Percentiles rank a stretch among this genome's conserved stretches.
Evolutionary conservation across 2,329 filamentous ascomycete genomes (phyloP).

Genomic region (Chaetomium olivaceum): DNA sequence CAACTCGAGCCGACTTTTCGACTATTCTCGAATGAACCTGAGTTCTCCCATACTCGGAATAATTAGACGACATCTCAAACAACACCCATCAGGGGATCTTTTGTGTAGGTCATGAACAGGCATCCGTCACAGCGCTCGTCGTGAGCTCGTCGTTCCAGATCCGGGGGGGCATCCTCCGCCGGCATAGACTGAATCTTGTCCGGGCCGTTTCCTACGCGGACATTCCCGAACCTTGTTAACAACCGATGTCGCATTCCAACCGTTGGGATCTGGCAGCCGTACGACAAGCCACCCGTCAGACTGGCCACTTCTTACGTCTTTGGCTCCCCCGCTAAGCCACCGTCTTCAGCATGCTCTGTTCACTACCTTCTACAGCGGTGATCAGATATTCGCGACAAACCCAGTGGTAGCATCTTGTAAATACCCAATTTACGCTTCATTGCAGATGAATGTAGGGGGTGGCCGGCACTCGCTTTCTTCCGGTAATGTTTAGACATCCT

Average conservation of each 20-base stretch:
- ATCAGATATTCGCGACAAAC: background rate
- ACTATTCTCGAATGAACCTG: background rate
- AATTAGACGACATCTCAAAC: background rate
- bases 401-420: background rate
- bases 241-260: constrained; percentile 16
- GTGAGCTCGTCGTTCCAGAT: background rate
- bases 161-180: constrained; percentile 1
- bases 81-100: background rate
- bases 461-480: background rate
- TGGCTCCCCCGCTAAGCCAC: too few relatives aligned
- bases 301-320: background rate
- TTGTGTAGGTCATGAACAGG: background rate
- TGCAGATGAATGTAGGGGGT: background rate
- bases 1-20: background rate
- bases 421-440: background rate
- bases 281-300: background rate
- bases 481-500: background rate
- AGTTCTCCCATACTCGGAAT: background rate
- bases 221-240: constrained; percentile 24
- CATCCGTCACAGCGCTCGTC: background rate
- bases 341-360: background rate
- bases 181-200: constrained; percentile 6
- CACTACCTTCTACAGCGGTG: background rate
- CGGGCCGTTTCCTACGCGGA: constrained; percentile 22
- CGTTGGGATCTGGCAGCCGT: background rate